These are phyloP conservation scores for Massospora cicadina DNA, from an alignment of 371 early-diverging fungal genomes.

Conservation along the genomic window DNA sequence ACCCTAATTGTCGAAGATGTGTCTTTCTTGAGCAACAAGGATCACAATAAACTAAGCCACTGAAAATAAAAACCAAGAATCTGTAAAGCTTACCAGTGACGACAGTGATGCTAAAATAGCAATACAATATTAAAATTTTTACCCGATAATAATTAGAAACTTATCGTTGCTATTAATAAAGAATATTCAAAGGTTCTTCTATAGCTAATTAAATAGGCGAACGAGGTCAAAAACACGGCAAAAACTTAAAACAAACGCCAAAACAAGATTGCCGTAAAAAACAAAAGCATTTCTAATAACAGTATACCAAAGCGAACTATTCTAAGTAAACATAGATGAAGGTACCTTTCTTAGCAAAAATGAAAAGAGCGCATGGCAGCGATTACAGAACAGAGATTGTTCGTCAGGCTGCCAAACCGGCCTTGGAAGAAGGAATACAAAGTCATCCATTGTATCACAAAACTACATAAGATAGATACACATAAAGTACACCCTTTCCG, in stretches of 20 bases:
- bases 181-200: too few relatives aligned
- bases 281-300: too few relatives aligned
- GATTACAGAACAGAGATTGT: not conserved
- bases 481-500: too few relatives aligned
- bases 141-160: too few relatives aligned
- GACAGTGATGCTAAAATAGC: slow-evolving; percentile 1
- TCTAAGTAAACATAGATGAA: not conserved
- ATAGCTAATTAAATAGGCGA: too few relatives aligned
- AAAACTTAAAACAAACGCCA: too few relatives aligned
- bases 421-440: not conserved
- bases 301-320: too few relatives aligned
- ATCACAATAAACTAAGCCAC: slow-evolving; percentile 6
- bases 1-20: slow-evolving; percentile 2
- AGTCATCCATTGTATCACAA: not conserved
- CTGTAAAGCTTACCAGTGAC: not conserved
- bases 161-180: too few relatives aligned
- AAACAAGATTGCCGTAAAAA: too few relatives aligned
- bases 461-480: not conserved
- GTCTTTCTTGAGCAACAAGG: slow-evolving; percentile 7
- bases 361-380: not conserved
- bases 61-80: not conserved
- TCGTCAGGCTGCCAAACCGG: slow-evolving; percentile 2
- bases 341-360: not conserved
- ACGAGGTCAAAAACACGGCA: too few relatives aligned
- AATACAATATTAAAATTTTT: slow-evolving; percentile 4